Evolutionary conservation across 805 yeast species (phyloP).

Genomic region (Teunomyces kruisii): DNA sequence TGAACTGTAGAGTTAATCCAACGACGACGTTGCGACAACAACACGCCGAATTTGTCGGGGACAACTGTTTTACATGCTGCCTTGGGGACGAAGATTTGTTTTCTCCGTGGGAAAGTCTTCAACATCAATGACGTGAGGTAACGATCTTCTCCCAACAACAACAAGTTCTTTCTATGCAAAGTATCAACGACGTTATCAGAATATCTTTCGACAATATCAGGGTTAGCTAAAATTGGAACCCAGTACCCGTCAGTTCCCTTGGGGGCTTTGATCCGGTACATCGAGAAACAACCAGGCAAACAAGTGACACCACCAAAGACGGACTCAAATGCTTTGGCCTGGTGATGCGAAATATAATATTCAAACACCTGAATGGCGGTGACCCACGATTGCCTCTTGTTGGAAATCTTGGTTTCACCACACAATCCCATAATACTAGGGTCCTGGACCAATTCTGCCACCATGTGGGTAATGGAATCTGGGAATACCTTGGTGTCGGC

Average conservation of each 20-base stretch:
- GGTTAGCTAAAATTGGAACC: slow-evolving; percentile 92
- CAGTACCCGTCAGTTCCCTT: slow-evolving; percentile 69
- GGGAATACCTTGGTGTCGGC: slow-evolving; percentile 91
- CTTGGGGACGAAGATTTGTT: slow-evolving; percentile 81
- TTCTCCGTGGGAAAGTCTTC: slow-evolving; percentile 84
- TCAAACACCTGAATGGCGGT: slow-evolving; percentile 93
- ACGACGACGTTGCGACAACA: slow-evolving; percentile 90
- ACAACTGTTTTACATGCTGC: slow-evolving; percentile 91
- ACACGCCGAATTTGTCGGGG: slow-evolving; percentile 76
- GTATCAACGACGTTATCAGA: slow-evolving; percentile 83
- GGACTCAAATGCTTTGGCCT: slow-evolving; percentile 92
- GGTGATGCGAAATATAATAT: slow-evolving; percentile 91
- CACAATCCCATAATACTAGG: slow-evolving; percentile 89
- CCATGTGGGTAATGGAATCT: slow-evolving; percentile 86
- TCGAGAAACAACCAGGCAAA: slow-evolving; percentile 92
- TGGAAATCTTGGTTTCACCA: slow-evolving; percentile 91
- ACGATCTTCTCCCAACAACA: slow-evolving; percentile 88
- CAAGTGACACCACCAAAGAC: slow-evolving; percentile 94
- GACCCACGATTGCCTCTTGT: slow-evolving; percentile 82
- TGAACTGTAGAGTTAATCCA: slow-evolving; percentile 97
- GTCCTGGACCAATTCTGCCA: slow-evolving; percentile 83
- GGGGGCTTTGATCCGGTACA: slow-evolving; percentile 89
- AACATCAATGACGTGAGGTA: slow-evolving; percentile 83
- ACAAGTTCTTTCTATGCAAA: slow-evolving; percentile 80
- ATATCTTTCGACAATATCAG: slow-evolving; percentile 90